Percentiles rank a stretch among this genome's conserved stretches.
Evolutionary conservation across 2,329 filamentous ascomycete genomes (phyloP).

Genomic region (Thielaviopsis euricoi): DNA sequence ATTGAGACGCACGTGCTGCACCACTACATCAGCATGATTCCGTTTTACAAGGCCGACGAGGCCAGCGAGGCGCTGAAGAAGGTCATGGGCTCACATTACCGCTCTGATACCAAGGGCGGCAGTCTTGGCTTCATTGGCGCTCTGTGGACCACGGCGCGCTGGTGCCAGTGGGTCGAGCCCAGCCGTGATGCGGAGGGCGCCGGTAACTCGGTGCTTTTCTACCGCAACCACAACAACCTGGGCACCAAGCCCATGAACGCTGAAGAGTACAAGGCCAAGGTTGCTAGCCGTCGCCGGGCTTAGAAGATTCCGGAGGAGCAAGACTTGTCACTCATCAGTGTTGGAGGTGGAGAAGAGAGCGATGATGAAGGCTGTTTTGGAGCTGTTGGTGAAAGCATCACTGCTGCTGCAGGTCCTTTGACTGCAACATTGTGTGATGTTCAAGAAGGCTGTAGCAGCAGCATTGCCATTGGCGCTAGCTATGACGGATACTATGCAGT

Average conservation of each 20-base stretch:
- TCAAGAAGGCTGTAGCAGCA: neutral
- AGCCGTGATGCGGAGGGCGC: slow-evolving; percentile 65
- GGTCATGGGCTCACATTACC: slow-evolving; percentile 93
- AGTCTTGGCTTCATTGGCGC: slow-evolving; percentile 68
- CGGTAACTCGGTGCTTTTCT: slow-evolving; percentile 77
- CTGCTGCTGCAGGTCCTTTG: neutral
- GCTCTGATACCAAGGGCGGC: slow-evolving; percentile 61
- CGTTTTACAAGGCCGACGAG: slow-evolving; percentile 80
- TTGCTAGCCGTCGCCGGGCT: neutral
- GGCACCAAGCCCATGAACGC: slow-evolving; percentile 35
- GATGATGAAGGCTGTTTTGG: neutral
- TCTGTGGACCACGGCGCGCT: slow-evolving; percentile 64
- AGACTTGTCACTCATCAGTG: neutral
- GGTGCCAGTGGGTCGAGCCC: slow-evolving; percentile 97
- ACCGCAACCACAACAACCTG: slow-evolving; percentile 81
- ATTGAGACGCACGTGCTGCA: slow-evolving; percentile 96
- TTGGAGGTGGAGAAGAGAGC: neutral
- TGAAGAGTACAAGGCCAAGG: slow-evolving; percentile 3
- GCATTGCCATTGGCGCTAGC: neutral
- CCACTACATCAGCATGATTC: slow-evolving; percentile 92
- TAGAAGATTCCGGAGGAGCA: neutral
- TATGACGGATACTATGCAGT: neutral
- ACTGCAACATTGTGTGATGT: neutral
- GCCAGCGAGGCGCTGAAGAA: slow-evolving; percentile 85
- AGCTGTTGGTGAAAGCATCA: neutral